Conservation (phyloP, 306 rosid genomes). For the Quercus suber region DNA sequence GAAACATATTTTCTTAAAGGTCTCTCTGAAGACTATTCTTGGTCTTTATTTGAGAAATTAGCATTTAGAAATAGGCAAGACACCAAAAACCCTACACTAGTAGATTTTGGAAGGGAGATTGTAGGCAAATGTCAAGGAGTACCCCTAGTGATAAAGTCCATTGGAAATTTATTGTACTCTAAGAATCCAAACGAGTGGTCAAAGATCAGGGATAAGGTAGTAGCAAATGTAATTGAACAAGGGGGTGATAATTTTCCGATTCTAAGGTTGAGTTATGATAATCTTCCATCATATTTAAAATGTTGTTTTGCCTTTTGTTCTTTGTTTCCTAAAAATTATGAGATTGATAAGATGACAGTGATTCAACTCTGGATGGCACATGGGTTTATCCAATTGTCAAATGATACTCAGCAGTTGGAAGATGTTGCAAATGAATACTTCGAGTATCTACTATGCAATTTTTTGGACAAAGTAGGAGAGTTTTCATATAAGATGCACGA, state of each 20-base stretch:
- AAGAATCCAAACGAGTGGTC: slow-evolving; percentile 25
- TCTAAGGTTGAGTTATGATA: slow-evolving; percentile 20
- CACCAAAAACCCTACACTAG: not conserved
- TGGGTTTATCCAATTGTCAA: slow-evolving; percentile 28
- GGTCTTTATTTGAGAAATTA: slow-evolving; percentile 24
- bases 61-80: slow-evolving; percentile 15
- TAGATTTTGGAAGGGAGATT: slow-evolving; percentile 25
- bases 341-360: slow-evolving; percentile 6
- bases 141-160: slow-evolving; percentile 21
- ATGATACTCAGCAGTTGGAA: not conserved
- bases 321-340: slow-evolving; percentile 31
- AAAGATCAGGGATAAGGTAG: slow-evolving; percentile 27
- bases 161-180: slow-evolving; percentile 26
- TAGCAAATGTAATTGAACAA: slow-evolving; percentile 2
- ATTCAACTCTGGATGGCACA: slow-evolving; percentile 41
- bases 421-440: slow-evolving; percentile 36
- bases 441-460: slow-evolving; percentile 13
- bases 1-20: slow-evolving; percentile 10
- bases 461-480: no score
- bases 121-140: slow-evolving; percentile 23
- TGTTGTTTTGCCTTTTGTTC: slow-evolving; percentile 38
- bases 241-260: slow-evolving; percentile 12
- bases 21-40: slow-evolving; percentile 7
- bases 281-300: slow-evolving; percentile 35
- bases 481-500: slow-evolving; percentile 27